Base-by-base conservation (phyloP, 495 filamentous ascomycete species). In the Penicillium subrubescens region DNA sequence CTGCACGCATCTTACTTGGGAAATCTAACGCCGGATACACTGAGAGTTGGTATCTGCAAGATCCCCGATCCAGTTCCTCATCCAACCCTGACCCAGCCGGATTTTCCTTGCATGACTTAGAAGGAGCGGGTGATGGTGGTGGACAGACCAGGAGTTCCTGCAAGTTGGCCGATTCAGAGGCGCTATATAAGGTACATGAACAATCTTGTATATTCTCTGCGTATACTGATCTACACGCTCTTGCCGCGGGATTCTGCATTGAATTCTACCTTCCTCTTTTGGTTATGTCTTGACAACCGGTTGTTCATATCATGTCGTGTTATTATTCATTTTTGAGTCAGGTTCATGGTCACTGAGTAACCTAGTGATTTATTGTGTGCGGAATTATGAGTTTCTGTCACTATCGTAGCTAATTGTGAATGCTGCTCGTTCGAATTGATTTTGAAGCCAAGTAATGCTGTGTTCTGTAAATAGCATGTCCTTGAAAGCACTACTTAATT, bases 121-220 rank as follows among this genome's bases (percentile, higher is more conserved):
- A 41, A n/a, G 23, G 29, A 27, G 15, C 27, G 27, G 21, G 23
- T 31, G 51, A 21, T 7, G 23, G 25, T 17, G 29, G 31, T 31
- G 68, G 66, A 71, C 70, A 59, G 70, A 72, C 67, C 70, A 72
- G 54, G 37, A 27, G 70, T 70, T 72, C 67, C 56, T 67, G 46
- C 58, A 41, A 62, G 57, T 5, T 55, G 19, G 17, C 35, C 21
- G 25, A 29, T 54, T 54, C 3, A 2, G 12, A 54, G 34, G 51
- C 17, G 51, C 29, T 27, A 31, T 27, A n/a, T 53, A 34, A 23
- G 5, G 27, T 31, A n/a, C 29, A 54, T 33, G 5, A 14, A 35
- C 7, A 8, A n/a, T n/a, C n/a, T n/a, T n/a, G n/a, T n/a, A n/a
- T n/a, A n/a, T n/a, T n/a, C n/a, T n/a, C n/a, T n/a, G n/a, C n/a